Conservation (phyloP, 768 basidiomycete genomes). For the Butyriboletus loyo region DNA sequence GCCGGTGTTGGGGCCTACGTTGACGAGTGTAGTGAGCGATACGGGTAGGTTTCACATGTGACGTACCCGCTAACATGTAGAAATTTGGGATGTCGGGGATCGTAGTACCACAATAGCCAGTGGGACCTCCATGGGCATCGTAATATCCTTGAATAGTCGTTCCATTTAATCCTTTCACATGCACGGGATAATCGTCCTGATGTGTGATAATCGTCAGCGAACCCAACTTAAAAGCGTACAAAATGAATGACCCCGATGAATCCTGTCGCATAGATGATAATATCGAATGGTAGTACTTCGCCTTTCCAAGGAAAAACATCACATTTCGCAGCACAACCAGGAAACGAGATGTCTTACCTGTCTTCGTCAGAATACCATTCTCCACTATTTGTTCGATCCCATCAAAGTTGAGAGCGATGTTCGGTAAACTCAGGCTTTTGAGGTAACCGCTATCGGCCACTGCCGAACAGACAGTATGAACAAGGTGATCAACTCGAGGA, state of each 20-base stretch:
- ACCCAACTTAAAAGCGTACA: not conserved
- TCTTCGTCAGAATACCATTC: slow-evolving; percentile 24
- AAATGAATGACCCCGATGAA: slow-evolving; percentile 25
- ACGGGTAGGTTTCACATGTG: not conserved
- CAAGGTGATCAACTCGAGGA: not conserved
- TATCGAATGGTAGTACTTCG: slow-evolving; percentile 30
- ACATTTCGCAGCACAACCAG: not conserved
- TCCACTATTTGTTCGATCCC: slow-evolving; percentile 16
- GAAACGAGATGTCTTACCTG: slow-evolving; percentile 5
- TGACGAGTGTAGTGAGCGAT: not conserved
- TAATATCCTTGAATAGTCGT: slow-evolving; percentile 28
- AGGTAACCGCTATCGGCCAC: slow-evolving; percentile 30
- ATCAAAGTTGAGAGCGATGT: slow-evolving; percentile 26
- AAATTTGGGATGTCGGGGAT: slow-evolving; percentile 39
- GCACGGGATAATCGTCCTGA: slow-evolving; percentile 21
- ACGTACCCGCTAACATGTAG: slow-evolving; percentile 31
- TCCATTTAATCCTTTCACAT: slow-evolving; percentile 24
- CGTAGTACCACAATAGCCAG: slow-evolving; percentile 32
- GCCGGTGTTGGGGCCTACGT: slow-evolving; percentile 27
- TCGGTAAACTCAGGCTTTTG: slow-evolving; percentile 19
- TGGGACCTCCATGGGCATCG: slow-evolving; percentile 29
- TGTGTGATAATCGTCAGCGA: not conserved
- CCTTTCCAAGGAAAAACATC: slow-evolving; percentile 15
- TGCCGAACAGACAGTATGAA: not conserved
- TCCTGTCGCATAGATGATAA: slow-evolving; percentile 35